phyloP scores from a whole-genome alignment of 1,284 basidiomycete genomes.

The Cryptococcus deneoformans region DNA sequence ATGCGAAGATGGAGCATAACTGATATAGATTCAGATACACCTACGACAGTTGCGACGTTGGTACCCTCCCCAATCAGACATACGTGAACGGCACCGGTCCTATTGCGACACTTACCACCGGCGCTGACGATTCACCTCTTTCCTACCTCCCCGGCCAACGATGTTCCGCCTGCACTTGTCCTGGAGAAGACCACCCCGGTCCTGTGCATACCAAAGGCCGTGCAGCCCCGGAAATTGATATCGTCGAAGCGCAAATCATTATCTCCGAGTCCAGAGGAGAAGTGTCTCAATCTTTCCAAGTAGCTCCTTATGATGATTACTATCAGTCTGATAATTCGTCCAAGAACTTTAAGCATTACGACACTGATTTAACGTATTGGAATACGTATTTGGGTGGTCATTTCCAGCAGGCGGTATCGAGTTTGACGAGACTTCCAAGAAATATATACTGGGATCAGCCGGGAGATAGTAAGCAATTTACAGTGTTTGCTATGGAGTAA shows the following conservation, averaged over 20 bases:
- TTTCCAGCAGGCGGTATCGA: conserved; percentile 77
- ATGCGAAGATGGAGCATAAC: no score
- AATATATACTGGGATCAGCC: conserved; percentile 48
- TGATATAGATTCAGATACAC: conserved; percentile 11
- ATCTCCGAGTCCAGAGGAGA: conserved; percentile 12
- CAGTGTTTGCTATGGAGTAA: conserved; percentile 18
- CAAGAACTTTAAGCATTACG: conserved; percentile 40
- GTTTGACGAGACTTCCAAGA: conserved; percentile 53
- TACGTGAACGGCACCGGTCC: conserved; percentile 45
- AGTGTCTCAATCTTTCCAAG: conserved; percentile 31
- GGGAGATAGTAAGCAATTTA: conserved; percentile 22
- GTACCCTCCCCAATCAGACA: conserved; percentile 49
- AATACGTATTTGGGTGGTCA: conserved; percentile 72
- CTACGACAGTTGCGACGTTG: conserved; percentile 44
- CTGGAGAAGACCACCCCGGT: conserved; percentile 63
- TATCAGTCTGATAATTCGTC: conserved; percentile 61
- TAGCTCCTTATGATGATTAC: conserved; percentile 56
- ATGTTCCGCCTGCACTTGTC: conserved; percentile 54
- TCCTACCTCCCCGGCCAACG: background rate
- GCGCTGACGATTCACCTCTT: conserved; percentile 22
- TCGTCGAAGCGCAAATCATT: conserved; percentile 59
- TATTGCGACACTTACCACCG: conserved; percentile 40
- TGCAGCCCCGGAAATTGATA: conserved; percentile 65
- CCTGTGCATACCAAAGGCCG: conserved; percentile 57
- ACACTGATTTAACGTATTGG: conserved; percentile 56